Evolutionary conservation across 208 protist species (phyloP).

Genomic region (Leishmania major): DNA sequence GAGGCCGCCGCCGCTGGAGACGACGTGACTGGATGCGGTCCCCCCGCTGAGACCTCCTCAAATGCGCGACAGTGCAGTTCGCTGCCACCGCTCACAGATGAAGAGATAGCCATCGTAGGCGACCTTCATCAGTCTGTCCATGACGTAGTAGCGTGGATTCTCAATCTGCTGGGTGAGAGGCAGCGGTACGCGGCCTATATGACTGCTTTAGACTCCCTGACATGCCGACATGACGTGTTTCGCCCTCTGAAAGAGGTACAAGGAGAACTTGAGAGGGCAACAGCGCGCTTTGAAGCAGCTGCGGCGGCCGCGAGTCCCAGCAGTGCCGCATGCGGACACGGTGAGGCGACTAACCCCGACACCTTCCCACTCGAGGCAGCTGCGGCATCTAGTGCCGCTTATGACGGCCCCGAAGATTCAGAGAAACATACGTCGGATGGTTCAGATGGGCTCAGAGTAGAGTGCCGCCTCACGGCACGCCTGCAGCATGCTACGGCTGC

Average conservation of each 20-base stretch:
- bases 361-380: neutral
- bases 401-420: neutral
- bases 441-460: neutral
- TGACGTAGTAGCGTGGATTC: constrained; percentile 1
- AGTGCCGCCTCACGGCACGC: neutral
- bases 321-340: neutral
- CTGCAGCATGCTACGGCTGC: constrained; percentile 1
- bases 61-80: neutral
- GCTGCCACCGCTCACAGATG: neutral
- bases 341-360: neutral
- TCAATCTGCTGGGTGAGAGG: neutral
- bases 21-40: neutral
- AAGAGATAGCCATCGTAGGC: neutral
- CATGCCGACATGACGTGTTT: constrained; percentile 1
- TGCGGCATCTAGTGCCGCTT: neutral
- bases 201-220: neutral
- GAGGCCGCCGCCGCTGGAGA: neutral
- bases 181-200: neutral
- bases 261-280: neutral
- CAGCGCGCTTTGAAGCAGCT: neutral
- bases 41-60: neutral
- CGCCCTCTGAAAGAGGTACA: neutral
- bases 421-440: neutral
- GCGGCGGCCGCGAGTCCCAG: neutral
- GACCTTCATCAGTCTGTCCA: neutral